phyloP scores from a whole-genome alignment of 768 basidiomycete species.

The Goffeauzyma gilvescens region DNA sequence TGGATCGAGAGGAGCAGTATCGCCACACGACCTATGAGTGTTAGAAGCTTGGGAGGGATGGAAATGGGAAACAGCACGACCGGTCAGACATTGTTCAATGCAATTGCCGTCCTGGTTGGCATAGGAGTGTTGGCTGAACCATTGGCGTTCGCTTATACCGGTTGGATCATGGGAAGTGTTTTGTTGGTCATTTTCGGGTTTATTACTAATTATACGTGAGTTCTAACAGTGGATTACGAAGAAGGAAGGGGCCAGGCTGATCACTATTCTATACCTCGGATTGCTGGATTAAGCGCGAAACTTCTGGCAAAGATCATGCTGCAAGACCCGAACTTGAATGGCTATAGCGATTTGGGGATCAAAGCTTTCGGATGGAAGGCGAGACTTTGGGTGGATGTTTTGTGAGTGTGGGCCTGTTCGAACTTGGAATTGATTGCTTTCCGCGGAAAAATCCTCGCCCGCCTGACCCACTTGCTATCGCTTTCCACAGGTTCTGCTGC shows the following conservation, averaged over 20 bases:
- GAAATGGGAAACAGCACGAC: conserved; percentile 21
- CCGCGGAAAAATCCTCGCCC: no score
- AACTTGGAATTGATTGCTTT: no score
- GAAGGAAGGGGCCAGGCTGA: neutral
- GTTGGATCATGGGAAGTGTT: conserved; percentile 61
- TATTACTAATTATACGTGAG: conserved; percentile 76
- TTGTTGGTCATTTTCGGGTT: conserved; percentile 59
- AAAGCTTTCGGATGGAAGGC: conserved; percentile 69
- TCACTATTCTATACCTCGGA: no score
- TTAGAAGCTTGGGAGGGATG: conserved; percentile 6
- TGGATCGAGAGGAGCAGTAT: no score
- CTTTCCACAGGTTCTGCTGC: conserved; percentile 61
- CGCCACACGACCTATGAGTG: conserved; percentile 4
- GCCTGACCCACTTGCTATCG: no score
- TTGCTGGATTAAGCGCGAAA: conserved; percentile 67
- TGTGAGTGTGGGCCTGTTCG: conserved; percentile 15
- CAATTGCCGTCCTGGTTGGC: conserved; percentile 64
- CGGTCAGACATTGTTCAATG: conserved; percentile 50
- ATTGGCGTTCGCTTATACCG: conserved; percentile 74
- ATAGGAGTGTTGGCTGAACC: conserved; percentile 80
- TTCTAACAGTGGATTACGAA: conserved; percentile 9
- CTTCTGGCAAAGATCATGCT: conserved; percentile 60
- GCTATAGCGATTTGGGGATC: conserved; percentile 74
- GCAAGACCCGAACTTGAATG: conserved; percentile 48
- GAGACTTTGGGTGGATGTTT: conserved; percentile 33